These are phyloP conservation scores for Phallus indusiatus DNA, from an alignment of 768 basidiomycete species.

Conservation along the genomic window DNA sequence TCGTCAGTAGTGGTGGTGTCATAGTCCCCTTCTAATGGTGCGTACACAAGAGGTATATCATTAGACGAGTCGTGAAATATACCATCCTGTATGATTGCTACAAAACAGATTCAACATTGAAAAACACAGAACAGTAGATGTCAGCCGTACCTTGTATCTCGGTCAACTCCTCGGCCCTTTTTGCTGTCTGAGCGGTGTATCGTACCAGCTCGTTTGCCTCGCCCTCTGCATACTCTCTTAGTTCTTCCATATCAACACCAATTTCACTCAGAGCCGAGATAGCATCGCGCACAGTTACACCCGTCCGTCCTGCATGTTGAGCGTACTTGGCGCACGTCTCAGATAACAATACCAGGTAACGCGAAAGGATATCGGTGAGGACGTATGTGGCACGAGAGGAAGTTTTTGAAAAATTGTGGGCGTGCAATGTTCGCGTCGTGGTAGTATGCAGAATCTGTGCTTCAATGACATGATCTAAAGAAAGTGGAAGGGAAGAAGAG, in stretches of 20 bases:
- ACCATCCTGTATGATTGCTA: conserved; percentile 52
- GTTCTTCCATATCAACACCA: conserved; percentile 61
- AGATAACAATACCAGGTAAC: conserved; percentile 59
- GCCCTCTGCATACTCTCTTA: conserved; percentile 52
- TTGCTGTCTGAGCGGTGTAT: conserved; percentile 52
- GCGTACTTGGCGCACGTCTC: conserved; percentile 65
- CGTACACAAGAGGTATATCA: conserved; percentile 40
- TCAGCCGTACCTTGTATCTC: conserved; percentile 50
- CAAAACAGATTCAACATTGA: conserved; percentile 9
- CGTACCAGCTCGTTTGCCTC: conserved; percentile 63
- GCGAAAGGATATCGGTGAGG: conserved; percentile 66
- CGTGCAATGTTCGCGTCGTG: conserved; percentile 45
- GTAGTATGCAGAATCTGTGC: conserved; percentile 8
- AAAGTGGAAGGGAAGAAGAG: not conserved
- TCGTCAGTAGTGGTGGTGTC: conserved; percentile 19
- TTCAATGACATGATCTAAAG: conserved; percentile 3
- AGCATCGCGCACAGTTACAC: conserved; percentile 50
- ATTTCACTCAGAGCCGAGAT: conserved; percentile 63
- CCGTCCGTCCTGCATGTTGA: conserved; percentile 60
- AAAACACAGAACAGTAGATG: conserved; percentile 16
- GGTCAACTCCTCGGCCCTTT: conserved; percentile 61
- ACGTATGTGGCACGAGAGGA: conserved; percentile 63
- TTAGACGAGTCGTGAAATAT: conserved; percentile 47
- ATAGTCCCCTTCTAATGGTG: conserved; percentile 18
- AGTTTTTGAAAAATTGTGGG: conserved; percentile 66